These are phyloP conservation scores for Monosporascus sp. DNA, from an alignment of 2,329 filamentous ascomycete species.

Conservation along the genomic window DNA sequence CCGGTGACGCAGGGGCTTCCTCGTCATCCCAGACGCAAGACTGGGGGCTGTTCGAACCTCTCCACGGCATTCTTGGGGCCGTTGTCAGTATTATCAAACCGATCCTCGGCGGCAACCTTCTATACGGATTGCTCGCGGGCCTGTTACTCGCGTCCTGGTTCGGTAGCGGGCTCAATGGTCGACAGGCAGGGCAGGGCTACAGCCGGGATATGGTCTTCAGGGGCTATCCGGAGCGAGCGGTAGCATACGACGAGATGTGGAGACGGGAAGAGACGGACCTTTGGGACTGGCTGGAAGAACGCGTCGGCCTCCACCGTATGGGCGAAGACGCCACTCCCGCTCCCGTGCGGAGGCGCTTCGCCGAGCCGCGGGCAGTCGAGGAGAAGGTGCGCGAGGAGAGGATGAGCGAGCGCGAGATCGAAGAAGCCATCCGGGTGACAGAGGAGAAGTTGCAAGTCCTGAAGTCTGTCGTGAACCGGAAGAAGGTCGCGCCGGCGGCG, in stretches of 20 bases:
- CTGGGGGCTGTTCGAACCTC: conserved; percentile 80
- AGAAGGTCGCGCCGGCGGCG: conserved; percentile 30
- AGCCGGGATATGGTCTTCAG: conserved; percentile 35
- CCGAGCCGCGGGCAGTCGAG: conserved; percentile 52
- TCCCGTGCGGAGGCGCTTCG: conserved; percentile 39
- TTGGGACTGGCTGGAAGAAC: conserved; percentile 90
- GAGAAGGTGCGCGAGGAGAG: conserved; percentile 53
- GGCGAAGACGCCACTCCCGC: conserved; percentile 31
- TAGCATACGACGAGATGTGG: conserved; percentile 93
- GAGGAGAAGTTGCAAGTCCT: conserved; percentile 77
- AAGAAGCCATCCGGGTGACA: conserved; percentile 77
- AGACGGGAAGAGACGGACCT: conserved; percentile 78
- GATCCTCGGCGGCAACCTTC: conserved; percentile 69
- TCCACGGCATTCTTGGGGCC: conserved; percentile 65
- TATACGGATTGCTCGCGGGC: conserved; percentile 69
- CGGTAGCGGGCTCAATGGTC: conserved; percentile 49
- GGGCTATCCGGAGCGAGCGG: conserved; percentile 59
- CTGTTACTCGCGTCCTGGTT: conserved; percentile 73
- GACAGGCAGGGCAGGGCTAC: conserved; percentile 31
- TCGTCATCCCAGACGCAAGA: conserved; percentile 37
- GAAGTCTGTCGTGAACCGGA: conserved; percentile 65
- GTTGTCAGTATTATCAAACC: conserved; percentile 64
- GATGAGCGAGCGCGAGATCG: conserved; percentile 69
- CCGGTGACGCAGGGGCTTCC: conserved; percentile 34
- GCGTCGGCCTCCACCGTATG: conserved; percentile 65